Evolutionary conservation across 176 grass and related monocot genomes (phyloP).

Genomic region (Neostapfia colusana): DNA sequence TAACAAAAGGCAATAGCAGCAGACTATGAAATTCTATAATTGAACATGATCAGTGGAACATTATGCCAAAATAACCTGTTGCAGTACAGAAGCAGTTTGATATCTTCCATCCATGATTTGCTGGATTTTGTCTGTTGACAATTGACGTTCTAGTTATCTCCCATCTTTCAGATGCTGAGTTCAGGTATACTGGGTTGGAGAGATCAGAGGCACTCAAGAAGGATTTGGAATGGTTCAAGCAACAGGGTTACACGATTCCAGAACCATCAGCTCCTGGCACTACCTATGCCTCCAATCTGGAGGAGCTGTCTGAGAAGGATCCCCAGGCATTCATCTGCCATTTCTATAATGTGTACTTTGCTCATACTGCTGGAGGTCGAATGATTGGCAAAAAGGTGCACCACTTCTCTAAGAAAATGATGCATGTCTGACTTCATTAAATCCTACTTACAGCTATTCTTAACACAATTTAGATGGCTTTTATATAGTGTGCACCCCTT

Average conservation of each 20-base stretch:
- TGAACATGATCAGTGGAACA: not conserved
- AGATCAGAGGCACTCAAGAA: slow-evolving; percentile 78
- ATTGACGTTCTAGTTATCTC: slow-evolving; percentile 19
- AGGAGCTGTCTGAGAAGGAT: slow-evolving; percentile 76
- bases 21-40: not conserved
- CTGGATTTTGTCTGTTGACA: slow-evolving; percentile 14
- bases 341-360: slow-evolving; percentile 96
- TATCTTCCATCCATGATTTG: not conserved
- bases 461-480: not conserved
- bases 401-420: not conserved
- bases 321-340: slow-evolving; percentile 96
- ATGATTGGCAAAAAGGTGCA: slow-evolving; percentile 93
- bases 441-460: not conserved
- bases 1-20: not conserved
- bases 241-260: slow-evolving; percentile 75
- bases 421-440: not conserved
- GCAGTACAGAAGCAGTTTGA: not conserved
- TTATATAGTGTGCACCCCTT: slow-evolving; percentile 23
- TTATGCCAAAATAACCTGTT: not conserved
- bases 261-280: slow-evolving; percentile 70
- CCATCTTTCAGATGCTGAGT: slow-evolving; percentile 69
- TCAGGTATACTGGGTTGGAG: slow-evolving; percentile 85
- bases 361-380: slow-evolving; percentile 87
- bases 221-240: slow-evolving; percentile 89
- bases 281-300: slow-evolving; percentile 66